Conservation (phyloP, 768 basidiomycete genomes). For the Kwoniella newhampshirensis region DNA sequence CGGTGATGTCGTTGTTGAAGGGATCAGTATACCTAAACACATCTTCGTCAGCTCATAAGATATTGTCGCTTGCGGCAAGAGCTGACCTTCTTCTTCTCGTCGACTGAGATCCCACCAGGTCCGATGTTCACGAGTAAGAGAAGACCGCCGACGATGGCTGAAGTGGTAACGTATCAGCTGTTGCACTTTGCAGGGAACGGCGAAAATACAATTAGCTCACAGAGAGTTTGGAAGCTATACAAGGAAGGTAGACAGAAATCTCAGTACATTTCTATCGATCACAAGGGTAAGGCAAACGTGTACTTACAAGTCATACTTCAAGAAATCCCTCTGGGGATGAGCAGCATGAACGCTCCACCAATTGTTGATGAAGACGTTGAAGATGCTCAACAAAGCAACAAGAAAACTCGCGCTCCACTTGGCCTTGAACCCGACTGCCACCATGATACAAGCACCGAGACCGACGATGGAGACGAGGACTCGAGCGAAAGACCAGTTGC, state of each 20-base stretch:
- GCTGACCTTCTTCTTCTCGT: slow-evolving; percentile 95
- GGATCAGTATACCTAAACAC: too few species aligned
- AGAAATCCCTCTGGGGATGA: slow-evolving; percentile 95
- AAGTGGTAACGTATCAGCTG: slow-evolving; percentile 19
- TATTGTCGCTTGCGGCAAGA: too few species aligned
- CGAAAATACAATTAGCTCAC: slow-evolving; percentile 51
- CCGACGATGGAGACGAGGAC: slow-evolving; percentile 86
- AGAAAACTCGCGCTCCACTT: slow-evolving; percentile 98
- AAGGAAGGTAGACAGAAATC: neutral
- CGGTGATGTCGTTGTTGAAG: too few species aligned
- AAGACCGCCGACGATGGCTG: slow-evolving; percentile 92
- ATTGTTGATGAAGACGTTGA: slow-evolving; percentile 98
- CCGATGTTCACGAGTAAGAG: slow-evolving; percentile 98
- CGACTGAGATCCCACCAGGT: slow-evolving; percentile 93
- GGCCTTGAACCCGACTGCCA: slow-evolving; percentile 97
- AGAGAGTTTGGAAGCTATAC: slow-evolving; percentile 72
- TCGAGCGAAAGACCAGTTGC: slow-evolving; percentile 81
- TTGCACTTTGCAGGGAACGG: neutral
- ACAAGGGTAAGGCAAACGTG: neutral
- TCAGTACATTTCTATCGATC: slow-evolving; percentile 8
- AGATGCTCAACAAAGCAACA: slow-evolving; percentile 81
- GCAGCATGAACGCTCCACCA: slow-evolving; percentile 92
- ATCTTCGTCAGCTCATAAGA: too few species aligned
- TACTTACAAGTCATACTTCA: slow-evolving; percentile 87
- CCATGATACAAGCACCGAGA: slow-evolving; percentile 88